Base-by-base conservation (phyloP, 768 basidiomycete genomes). In the Pleurotus pulmonarius region DNA sequence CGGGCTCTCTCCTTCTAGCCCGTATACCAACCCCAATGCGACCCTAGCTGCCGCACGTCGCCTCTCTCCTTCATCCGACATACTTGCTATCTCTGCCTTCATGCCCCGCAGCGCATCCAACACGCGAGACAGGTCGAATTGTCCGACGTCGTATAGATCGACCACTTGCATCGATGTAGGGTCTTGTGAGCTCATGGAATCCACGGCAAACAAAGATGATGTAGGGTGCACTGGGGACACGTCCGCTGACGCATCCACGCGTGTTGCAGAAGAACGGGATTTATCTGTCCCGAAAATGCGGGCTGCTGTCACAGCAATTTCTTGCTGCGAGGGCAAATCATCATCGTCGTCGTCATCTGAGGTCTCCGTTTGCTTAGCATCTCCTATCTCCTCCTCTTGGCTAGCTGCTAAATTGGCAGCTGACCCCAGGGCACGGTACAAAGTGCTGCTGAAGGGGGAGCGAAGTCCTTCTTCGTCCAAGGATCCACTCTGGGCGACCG, bases 11-110 rank as follows among this genome's bases (percentile, higher is more conserved):
- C 53, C 29, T 12, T 79, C 75, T 53, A 91, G 69, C 2, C 88
- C 89, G 67, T 89, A 87, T 5, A 86, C 88, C 49, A 92, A 69
- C 0, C 87, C 87, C 0, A 92, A 72, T 20, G 90, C 88, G 18
- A 88, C 87, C 46, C 75, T 73, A 6, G 90, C 90, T 0, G 90
- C 90, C 22, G 88, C 84, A 62, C 73, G 80, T 61, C 86, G 73
- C 60, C 83, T 74, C 69, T 87, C 87, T 20, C 75, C 76, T 60
- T 85, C 82, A 63, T 86, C 76, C 4, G 74, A 70, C 71, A 92
- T 88, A 9, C 73, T 78, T 20, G 83, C 76, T 60, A 92, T 90
- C 72, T 92, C 88, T 20, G 81, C 82, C 65, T 88, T 88, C 79
- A 90, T 81, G 49, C 79, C 80, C 62, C 88, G 83, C 34, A 92